phyloP scores from a whole-genome alignment of 106 monocot genomes.

The Ottelia alismoides region DNA sequence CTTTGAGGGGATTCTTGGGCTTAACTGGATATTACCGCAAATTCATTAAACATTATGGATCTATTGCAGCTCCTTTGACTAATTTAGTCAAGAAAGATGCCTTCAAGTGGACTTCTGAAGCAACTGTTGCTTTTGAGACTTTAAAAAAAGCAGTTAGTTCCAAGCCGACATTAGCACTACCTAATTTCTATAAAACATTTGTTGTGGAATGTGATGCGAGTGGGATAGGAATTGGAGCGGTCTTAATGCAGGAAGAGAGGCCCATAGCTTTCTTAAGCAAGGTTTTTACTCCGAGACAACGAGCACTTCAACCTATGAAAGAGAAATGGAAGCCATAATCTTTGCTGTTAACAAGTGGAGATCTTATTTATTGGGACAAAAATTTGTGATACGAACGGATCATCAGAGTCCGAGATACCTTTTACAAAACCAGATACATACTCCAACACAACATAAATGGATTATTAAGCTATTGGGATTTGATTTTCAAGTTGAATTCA shows the following conservation, averaged over 20 bases:
- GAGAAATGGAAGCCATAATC: background rate
- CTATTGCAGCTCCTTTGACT: background rate
- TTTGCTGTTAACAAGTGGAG: background rate
- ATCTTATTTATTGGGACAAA: background rate
- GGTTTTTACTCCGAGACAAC: background rate
- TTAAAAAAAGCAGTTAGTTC: background rate
- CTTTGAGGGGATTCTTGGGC: background rate
- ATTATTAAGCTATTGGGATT: slow-evolving; percentile 3
- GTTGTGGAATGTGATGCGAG: background rate
- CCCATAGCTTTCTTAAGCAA: slow-evolving; percentile 7
- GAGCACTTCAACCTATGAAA: slow-evolving; percentile 1
- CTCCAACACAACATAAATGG: background rate
- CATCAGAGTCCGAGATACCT: slow-evolving; percentile 5
- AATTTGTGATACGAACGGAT: slow-evolving; percentile 1
- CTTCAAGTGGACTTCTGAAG: background rate
- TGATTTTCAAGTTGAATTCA: slow-evolving; percentile 2
- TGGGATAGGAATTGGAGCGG: background rate
- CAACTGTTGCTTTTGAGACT: background rate
- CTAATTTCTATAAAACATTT: background rate
- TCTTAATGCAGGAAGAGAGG: background rate
- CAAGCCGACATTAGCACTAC: background rate
- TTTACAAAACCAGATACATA: background rate
- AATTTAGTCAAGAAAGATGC: background rate
- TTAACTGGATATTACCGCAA: background rate
- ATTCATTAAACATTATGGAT: background rate